Percentiles rank a stretch among this genome's conserved stretches.
phyloP scores from a whole-genome alignment of 2,329 filamentous ascomycete species.

The Colletotrichum sp. region DNA sequence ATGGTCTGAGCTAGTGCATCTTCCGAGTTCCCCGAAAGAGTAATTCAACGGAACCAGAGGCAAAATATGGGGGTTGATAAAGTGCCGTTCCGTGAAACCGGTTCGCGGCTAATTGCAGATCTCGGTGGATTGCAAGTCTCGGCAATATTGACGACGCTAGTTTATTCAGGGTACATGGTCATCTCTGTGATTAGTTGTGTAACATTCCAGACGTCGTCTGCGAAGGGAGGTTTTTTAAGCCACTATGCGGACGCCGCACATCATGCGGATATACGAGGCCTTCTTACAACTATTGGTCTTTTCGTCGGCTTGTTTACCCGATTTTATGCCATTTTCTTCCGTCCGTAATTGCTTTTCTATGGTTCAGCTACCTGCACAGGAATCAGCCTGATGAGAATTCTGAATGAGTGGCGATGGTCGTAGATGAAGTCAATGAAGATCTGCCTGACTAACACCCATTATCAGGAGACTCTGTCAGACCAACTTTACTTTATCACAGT shows the following conservation, averaged over 20 bases:
- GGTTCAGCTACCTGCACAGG: background rate
- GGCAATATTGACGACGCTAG: background rate
- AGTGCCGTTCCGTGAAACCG: background rate
- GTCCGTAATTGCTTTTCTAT: background rate
- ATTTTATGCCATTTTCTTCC: accelerated
- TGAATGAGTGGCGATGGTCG: background rate
- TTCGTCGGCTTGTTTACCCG: background rate
- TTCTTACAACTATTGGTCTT: background rate
- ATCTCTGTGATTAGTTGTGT: background rate
- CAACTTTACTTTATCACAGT: background rate
- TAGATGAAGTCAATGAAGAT: background rate
- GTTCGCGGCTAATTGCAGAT: conserved; percentile 13
- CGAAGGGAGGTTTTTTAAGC: accelerated
- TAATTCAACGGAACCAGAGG: background rate
- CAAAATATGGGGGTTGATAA: background rate
- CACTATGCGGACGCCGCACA: background rate
- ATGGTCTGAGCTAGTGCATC: background rate
- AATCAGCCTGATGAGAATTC: background rate
- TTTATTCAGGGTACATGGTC: background rate
- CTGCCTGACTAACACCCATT: background rate
- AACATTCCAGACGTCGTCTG: background rate
- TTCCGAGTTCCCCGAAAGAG: background rate
- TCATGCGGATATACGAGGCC: background rate
- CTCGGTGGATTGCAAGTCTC: background rate
- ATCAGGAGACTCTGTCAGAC: background rate